These are phyloP conservation scores for Talaromyces sp. DNA, from an alignment of 2,329 filamentous ascomycete species.

Conservation along the genomic window DNA sequence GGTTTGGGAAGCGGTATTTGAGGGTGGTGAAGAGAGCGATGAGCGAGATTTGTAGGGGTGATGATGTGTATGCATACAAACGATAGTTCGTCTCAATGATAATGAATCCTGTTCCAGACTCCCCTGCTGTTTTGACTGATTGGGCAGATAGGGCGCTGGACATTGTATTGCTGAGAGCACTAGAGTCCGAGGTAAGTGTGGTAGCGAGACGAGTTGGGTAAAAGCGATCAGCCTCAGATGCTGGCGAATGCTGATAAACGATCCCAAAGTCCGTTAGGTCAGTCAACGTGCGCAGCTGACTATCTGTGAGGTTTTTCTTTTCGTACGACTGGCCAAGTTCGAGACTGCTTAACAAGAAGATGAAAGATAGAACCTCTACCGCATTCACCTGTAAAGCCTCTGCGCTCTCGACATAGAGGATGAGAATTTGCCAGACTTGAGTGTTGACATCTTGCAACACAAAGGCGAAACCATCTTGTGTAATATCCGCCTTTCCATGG, in stretches of 20 bases:
- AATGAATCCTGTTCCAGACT: constrained; percentile 62
- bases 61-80: constrained; percentile 92
- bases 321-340: constrained; percentile 90
- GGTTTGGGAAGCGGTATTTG: constrained; percentile 85
- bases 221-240: constrained; percentile 48
- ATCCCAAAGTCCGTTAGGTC: constrained; percentile 90
- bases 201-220: constrained; percentile 93
- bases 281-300: constrained; percentile 82
- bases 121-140: constrained; percentile 22
- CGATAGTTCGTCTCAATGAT: constrained; percentile 98
- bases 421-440: constrained; percentile 91
- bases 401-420: constrained; percentile 86
- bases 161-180: constrained; percentile 66
- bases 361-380: constrained; percentile 90
- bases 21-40: constrained; percentile 84
- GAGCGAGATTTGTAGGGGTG: constrained; percentile 88
- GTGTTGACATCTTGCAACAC: constrained; percentile 91
- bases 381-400: constrained; percentile 72
- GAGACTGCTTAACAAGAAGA: constrained; percentile 90
- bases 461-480: constrained; percentile 89
- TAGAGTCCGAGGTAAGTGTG: constrained; percentile 75
- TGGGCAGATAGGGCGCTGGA: constrained; percentile 54
- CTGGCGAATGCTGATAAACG: constrained; percentile 58
- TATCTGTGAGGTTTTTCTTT: constrained; percentile 73
- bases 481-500: constrained; percentile 63